Base-by-base conservation (phyloP, 805 yeast genomes). In the Cyberlindnera maritima region DNA sequence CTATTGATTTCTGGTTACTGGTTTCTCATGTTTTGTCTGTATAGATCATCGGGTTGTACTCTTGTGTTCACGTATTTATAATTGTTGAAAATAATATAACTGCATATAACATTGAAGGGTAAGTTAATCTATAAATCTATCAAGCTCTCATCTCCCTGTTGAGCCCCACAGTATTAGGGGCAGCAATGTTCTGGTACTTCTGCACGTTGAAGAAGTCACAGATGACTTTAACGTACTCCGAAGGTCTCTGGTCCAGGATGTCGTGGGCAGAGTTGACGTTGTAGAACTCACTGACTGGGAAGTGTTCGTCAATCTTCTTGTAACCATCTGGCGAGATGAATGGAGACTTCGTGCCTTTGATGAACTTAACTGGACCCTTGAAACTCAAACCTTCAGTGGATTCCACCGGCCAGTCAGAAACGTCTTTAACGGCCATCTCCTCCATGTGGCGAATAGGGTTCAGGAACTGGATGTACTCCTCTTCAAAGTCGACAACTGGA, bases 231-330 rank as follows among this genome's bases (percentile, higher is more conserved):
- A 61, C 62, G 36, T 61, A 62, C 47, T 62, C 65, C 14, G 48
- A 41, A 8, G 77, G 76, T 54, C 65, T 62, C 46, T 74, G 77
- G 32, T 68, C 65, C 35, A 73, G 65, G 2, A 75, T 56, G 66
- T 75, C 74, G 46, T 63, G 67, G 9, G 54, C 47, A 2, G 66
- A 59, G 41, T 61, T 59, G 25, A 64, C 49, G 10, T 54, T 52
- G 21, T 44, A 43, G 38, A 63, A 46, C 17, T 52, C 56, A n/a
- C 47, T 47, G 5, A 55, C 46, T 20, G 67, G 66, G 54, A 64
- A 64, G 39, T 54, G 58, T 4, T 55, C 55, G 17, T 59, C 23
- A 14, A 64, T 63, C 33, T 43, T 48, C 13, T 45, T 12, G 3
- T 43, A 3, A 2, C 61, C 59, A 17, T 58, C 60, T 14, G 46